Base-by-base conservation (phyloP, 805 yeast genomes). In the baker's yeast (Saccharomyces cerevisiae) region DNA sequence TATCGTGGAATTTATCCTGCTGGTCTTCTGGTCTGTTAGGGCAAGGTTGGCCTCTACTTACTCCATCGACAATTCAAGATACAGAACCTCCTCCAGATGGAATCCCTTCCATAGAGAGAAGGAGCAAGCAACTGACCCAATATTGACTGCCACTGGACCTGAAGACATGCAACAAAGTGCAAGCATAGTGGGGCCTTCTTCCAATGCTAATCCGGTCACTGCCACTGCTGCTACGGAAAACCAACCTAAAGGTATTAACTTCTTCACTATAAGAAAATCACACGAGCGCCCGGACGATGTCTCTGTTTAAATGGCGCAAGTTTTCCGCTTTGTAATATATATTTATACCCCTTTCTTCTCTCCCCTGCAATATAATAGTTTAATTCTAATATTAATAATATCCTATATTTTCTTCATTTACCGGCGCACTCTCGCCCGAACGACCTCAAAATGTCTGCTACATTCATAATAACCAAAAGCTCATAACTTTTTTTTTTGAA, bases 221-320 rank as follows among this genome's bases (percentile, higher is more conserved):
- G 43, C 43, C 11, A 36, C 41, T 36, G 21, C 41, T n/a, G 43
- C 43, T 36, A 17, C 43, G 43, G 66, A 57, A 30, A 59, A 58
- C 61, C 64, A 59, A 54, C 72, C 59, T 58, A 68, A 61, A 57
- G 91, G 91, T 49, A 85, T 86, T 64, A 83, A 87, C 71, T 86
- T 85, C 71, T 86, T 85, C 77, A 85, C 83, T 64, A 83, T 86
- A 57, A 83, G 84, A 73, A 83, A 80, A 66, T 55, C 61, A 6
- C 76, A 75, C 48, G 55, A 57, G 41, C 51, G 56, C 6, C 60
- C 55, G 54, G 72, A 72, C 59, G 73, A 73, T 14, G 61, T 59
- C 21, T 59, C 62, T n/a, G 53, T 57, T 6, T 59, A 53, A 26
- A 3, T 4, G n/a, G n/a, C n/a, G 3, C 24, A 47, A 47, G 14